These are phyloP conservation scores for Cytospora piceicola DNA, from an alignment of 2,329 filamentous ascomycete genomes.

Conservation along the genomic window DNA sequence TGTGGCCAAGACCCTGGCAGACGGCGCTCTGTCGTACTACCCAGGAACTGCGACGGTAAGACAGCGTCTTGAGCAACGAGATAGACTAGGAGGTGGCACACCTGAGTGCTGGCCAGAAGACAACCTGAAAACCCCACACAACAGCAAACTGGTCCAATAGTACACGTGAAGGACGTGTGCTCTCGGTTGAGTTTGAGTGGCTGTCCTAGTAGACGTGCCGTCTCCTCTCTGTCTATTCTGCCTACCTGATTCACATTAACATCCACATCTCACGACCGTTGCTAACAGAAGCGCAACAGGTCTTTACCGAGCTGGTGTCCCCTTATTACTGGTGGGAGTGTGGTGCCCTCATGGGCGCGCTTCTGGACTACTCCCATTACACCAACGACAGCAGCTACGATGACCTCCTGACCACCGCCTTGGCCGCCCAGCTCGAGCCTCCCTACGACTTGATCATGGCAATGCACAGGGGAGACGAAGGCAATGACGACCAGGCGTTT, in stretches of 20 bases:
- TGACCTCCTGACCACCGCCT: constrained; percentile 59
- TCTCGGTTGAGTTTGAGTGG: not conserved
- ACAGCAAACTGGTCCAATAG: too few relatives aligned
- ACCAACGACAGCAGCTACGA: constrained; percentile 68
- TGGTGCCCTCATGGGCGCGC: constrained; percentile 67
- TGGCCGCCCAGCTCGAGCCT: constrained; percentile 62
- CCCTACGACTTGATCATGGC: constrained; percentile 64
- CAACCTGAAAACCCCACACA: not conserved
- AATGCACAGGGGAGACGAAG: constrained; percentile 61
- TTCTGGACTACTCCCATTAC: constrained; percentile 72
- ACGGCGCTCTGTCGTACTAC: constrained; percentile 67
- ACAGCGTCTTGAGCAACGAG: not conserved
- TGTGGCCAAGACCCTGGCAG: constrained; percentile 63
- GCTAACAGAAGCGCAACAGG: constrained; percentile 39
- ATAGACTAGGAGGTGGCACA: not conserved
- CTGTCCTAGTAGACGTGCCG: not conserved
- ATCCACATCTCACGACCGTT: not conserved
- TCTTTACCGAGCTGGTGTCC: constrained; percentile 64
- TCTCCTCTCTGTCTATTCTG: not conserved
- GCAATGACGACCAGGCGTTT: constrained; percentile 77
- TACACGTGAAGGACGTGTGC: not conserved
- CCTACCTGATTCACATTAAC: too few relatives aligned
- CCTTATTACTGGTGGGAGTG: constrained; percentile 74
- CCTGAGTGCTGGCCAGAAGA: constrained; percentile 1
- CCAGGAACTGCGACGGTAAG: constrained; percentile 54